Base-by-base conservation (phyloP, 176 grass and related monocot genomes). In the Lolium multiflorum region DNA sequence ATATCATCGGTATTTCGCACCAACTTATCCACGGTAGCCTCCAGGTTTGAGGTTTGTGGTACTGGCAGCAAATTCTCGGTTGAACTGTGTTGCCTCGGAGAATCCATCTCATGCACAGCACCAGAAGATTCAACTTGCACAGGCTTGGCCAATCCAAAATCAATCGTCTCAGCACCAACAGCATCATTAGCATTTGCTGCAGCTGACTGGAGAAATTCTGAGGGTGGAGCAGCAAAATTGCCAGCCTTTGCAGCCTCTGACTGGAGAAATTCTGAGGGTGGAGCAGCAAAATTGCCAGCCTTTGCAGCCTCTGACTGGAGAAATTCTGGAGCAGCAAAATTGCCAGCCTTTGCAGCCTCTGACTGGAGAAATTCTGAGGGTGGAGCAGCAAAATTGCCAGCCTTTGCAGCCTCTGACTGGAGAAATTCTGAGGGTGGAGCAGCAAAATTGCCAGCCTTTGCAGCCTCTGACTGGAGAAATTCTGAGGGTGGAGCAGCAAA, bases 361-460 rank as follows among this genome's bases (percentile, higher is more conserved):
- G 76, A 82, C 86, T 84, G 76, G 8, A 58, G 74, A 85, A 79
- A 79, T 24, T 81, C 80, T 58, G 81, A 83, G 47, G 35, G 72
- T 72, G 84, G 84, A 88, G 62, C 85, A 76, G 80, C 38, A 39
- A 80, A 80, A 90, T 85, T 89, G 77, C 88, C 88, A 82, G 47
- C 62, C 81, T 89, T 99, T 48, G 76, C 56, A 61, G 55, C 28
- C 28, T 28, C 62, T 66, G 76, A 82, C 86, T 84, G 76, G 6
- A 58, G 74, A 85, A 79, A 79, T 24, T 81, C 80, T 58, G 81
- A 83, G 47, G 35, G 72, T 72, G 84, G 84, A 88, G 62, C 85
- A 76, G 80, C 38, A 47, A 80, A 80, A 90, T 85, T 89, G 77
- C 86, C 88, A 82, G 47, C 62, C 81, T 89, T 99, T 48, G 76